Evolutionary conservation across 331 rosid genomes (phyloP), one percentile per base, ranked within the genome.

Genomic region (Quercus lobata): DNA sequence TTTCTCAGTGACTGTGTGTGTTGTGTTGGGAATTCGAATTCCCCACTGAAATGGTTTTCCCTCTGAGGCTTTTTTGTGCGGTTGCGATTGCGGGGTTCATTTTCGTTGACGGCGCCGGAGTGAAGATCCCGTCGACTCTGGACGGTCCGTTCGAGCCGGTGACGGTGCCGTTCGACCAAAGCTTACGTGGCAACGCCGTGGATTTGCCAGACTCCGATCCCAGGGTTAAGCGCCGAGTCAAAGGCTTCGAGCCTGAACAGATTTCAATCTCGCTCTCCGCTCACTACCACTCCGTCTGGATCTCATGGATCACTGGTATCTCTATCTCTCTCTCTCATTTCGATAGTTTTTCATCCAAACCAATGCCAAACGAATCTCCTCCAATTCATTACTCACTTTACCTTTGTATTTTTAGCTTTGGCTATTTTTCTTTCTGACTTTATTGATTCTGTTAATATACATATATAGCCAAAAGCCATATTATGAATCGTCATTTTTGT

Each of bases 301-400:
- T 91, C 57, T 89, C 97, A 17, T 93, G 98, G 97, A 30, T 93
- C 72, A 90, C 98, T 68, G 98, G 98, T 90, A 3, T 52, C 18
- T 58, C 15, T 34, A n/a, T 63, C 44, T 29, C 17, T 11, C n/a
- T 63, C 30, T 3, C 41, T 11, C 30, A 2, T 63, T 15, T 19
- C n/a, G 10, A 68, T 65, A 8, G 4, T 7, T 29, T 32, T 4
- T 34, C 41, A 15, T 63, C 1, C 34, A 30, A 2, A 7, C 22
- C 15, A n/a, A 16, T 5, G 57, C 1, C 46, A 30, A 2, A 7
- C 22, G n/a, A n/a, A 16, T 3, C 57, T 55, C 24, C 37, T 6
- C 4, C n/a, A 14, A 24, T n/a, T 24, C 46, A 37, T 37, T 37
- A 2, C 46, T 37, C 46, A 37, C 46, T 37, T 37, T 37, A 37